Evolutionary conservation across 805 yeast species (phyloP), one percentile per base, ranked within the genome.

Genomic region (Nakazawaea populi): DNA sequence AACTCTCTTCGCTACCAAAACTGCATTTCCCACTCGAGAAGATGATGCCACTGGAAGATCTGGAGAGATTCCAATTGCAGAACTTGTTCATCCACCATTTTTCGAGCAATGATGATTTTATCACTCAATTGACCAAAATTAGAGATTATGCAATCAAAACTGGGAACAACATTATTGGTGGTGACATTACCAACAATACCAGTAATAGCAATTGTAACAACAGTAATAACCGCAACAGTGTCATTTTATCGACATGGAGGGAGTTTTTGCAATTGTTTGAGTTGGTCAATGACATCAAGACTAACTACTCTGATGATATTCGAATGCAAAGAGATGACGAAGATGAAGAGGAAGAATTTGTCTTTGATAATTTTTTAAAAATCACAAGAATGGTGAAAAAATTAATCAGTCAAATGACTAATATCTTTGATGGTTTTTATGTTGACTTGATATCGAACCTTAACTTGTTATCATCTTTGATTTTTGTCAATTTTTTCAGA

Each of bases 361-460:
- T 64, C 1, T 61, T 63, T 53, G 67, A 63, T 27, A 47, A 56
- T 14, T 67, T 67, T 49, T 54, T 67, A 24, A 66, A 64, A 36
- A 55, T 67, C 18, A 56, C 61, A 1, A 66, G 64, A 40, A 34
- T 57, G 8, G 52, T 59, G 34, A 67, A 63, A 54, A 60, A 60
- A 43, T 48, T 66, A 5, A 55, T 59, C 14, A 60, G 57, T 51
- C 49, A 60, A 36, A 55, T 67, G 46, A 50, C 41, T 52, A 55
- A 29, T 6, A 34, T 50, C 28, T 34, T 50, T 18, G 50, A 50
- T 27, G 24, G 31, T 14, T 41, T 36, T 32, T 39, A 37, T 27
- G 18, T 30, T 4, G 31, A 31, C 29, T 39, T 38, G 18, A 29
- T 29, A n/a, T 24, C 39, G 3, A 44, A 47, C 9, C 18, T 29